Percentiles rank a stretch among this genome's conserved stretches.
Conservation (phyloP, 768 basidiomycete genomes). For the Amanita exitialis region DNA sequence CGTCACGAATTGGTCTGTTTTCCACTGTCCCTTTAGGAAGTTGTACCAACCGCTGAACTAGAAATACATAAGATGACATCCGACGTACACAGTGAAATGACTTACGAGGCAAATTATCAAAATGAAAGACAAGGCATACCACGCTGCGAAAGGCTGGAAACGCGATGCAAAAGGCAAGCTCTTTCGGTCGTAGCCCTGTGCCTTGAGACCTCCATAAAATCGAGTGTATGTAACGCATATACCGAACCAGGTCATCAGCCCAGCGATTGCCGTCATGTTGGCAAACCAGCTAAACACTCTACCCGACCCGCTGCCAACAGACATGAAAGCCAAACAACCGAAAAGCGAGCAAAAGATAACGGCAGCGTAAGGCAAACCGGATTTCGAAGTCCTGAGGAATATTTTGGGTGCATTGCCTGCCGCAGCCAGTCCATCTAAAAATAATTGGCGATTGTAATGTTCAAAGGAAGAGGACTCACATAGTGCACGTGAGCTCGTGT, state of each 20-base stretch:
- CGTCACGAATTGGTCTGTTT: slow-evolving; percentile 63
- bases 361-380: slow-evolving; percentile 70
- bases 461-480: slow-evolving; percentile 35
- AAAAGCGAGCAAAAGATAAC: slow-evolving; percentile 64
- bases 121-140: slow-evolving; percentile 34
- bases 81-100: slow-evolving; percentile 5
- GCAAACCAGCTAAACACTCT: slow-evolving; percentile 74
- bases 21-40: slow-evolving; percentile 33
- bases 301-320: slow-evolving; percentile 51
- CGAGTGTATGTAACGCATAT: slow-evolving; percentile 72
- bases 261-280: slow-evolving; percentile 60
- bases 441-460: neutral
- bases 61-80: neutral
- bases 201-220: slow-evolving; percentile 76
- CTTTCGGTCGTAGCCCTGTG: slow-evolving; percentile 65
- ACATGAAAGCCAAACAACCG: slow-evolving; percentile 75
- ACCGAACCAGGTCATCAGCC: slow-evolving; percentile 76
- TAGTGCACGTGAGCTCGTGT: slow-evolving; percentile 80
- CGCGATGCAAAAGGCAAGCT: slow-evolving; percentile 60
- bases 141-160: slow-evolving; percentile 70
- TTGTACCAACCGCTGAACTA: slow-evolving; percentile 36
- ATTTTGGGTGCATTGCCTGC: slow-evolving; percentile 76
- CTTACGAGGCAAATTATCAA: slow-evolving; percentile 55
- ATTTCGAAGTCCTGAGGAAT: slow-evolving; percentile 58
- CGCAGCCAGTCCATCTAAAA: slow-evolving; percentile 66